Evolutionary conservation across 2,329 filamentous ascomycete genomes (phyloP), one percentile per base, ranked within the genome.

Genomic region (Fusarium euwallaceae): DNA sequence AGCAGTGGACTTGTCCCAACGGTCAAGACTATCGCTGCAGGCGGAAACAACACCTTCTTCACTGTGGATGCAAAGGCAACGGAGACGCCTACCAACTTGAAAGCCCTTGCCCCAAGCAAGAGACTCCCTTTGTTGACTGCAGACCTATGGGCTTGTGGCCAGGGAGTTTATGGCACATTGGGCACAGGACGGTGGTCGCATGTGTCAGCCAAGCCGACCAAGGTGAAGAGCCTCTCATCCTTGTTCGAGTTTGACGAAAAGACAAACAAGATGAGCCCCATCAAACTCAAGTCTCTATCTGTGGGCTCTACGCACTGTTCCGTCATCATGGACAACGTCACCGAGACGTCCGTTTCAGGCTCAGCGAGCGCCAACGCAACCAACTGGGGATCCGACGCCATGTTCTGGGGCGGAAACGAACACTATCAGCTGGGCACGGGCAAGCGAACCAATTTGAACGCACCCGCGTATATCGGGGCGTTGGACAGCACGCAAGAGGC

Each of bases 331-430:
- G 89, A 92, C 79, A 98, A 98, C 80, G 89, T 93, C 34, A 94
- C 94, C 1, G 87, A 91, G 63, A 87, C 95, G 7, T 84, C 87
- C 17, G 88, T 92, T 2, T 85, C 87, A 3, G 81, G 78, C 70
- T 83, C 80, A 64, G 86, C 78, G 17, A 88, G 88, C 2, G 85
- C 90, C 45, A 93, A 94, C 74, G 93, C 95, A 78, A 94, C 92
- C 2, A 95, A 97, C 81, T 98, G 92, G 90, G 97, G 97, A 59
- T 91, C 93, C 6, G 97, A 98, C 81, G 92, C 95, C 34, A 82
- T 98, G 2, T 97, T 94, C 87, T 99, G 95, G 94, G 97, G 97
- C 71, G 95, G 95, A 63, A 99, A 98, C 79, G 95, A 98, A 84
- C 90, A 92, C 81, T 98, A 93, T 82, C 97, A 99, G 84, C 89